Percentiles rank a stretch among this genome's conserved stretches.
phyloP scores from a whole-genome alignment of 108 stramenopile genomes.

The Parietichytrium sp. region DNA sequence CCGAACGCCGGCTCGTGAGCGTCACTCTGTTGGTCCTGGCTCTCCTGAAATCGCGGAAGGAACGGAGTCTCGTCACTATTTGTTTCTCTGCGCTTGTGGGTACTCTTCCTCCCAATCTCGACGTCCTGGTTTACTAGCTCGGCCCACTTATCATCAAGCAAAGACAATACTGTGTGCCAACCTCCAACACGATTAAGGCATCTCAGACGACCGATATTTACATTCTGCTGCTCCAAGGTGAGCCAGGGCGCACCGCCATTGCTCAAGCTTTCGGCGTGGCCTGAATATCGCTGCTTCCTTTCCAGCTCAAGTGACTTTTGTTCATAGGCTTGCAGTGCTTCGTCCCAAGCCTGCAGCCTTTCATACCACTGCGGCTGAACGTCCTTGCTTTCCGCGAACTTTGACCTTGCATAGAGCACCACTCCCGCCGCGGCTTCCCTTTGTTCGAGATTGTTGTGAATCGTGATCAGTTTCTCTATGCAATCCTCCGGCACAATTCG shows the following conservation, averaged over 20 bases:
- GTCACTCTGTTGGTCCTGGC: no score
- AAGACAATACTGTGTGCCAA: background rate
- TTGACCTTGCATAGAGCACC: constrained; percentile 73
- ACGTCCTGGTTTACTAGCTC: no score
- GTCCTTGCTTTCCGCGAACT: constrained; percentile 2
- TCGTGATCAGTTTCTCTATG: constrained; percentile 87
- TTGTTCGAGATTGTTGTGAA: constrained; percentile 92
- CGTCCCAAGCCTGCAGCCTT: constrained; percentile 23
- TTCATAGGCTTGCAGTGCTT: constrained; percentile 23
- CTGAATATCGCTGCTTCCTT: no score
- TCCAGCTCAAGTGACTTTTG: background rate
- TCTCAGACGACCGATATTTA: background rate
- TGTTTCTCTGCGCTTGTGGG: no score
- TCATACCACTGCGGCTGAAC: constrained; percentile 28
- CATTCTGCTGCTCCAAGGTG: constrained; percentile 7
- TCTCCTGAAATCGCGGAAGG: no score
- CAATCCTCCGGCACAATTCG: constrained; percentile 30
- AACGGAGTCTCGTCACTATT: no score
- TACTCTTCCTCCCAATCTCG: no score
- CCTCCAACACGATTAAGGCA: constrained; percentile 33
- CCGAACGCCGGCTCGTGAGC: background rate
- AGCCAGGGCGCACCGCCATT: background rate
- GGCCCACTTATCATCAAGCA: constrained; percentile 14
- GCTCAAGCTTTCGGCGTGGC: no score
- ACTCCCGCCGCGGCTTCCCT: constrained; percentile 93